Conservation (phyloP, 306 rosid genomes). For the Pyrus betulifolia region DNA sequence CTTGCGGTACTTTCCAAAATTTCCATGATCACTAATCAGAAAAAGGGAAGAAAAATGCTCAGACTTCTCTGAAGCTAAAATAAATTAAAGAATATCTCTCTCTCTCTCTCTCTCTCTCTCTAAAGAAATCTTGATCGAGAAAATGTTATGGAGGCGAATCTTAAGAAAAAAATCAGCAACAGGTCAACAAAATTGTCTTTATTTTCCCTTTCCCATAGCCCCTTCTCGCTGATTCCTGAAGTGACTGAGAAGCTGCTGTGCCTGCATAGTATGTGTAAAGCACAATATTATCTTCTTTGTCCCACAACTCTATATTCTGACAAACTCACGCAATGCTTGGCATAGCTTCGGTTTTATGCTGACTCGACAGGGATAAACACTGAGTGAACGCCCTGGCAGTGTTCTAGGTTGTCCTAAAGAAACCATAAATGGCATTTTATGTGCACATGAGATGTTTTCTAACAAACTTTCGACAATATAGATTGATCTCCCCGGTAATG, state of each 20-base stretch:
- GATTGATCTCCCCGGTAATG: not conserved
- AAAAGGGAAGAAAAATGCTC: not conserved
- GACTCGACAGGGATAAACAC: not conserved
- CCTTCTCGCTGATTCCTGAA: conserved; percentile 77
- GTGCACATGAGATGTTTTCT: not conserved
- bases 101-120: too few relatives aligned
- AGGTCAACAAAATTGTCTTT: conserved; percentile 20
- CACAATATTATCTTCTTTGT: not conserved
- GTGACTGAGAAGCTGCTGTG: conserved; percentile 88
- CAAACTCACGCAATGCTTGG: not conserved
- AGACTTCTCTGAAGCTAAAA: conserved; percentile 13
- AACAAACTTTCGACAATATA: not conserved
- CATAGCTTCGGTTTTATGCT: not conserved
- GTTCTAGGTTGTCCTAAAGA: not conserved
- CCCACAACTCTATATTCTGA: not conserved
- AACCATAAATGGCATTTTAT: not conserved
- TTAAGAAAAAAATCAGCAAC: conserved; percentile 10
- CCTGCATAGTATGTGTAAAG: conserved; percentile 40
- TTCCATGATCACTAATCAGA: conserved; percentile 9
- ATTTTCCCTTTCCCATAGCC: conserved; percentile 53
- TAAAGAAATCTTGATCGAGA: conserved; percentile 3
- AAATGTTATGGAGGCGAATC: not conserved
- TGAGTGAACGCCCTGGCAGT: not conserved
- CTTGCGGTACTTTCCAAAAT: not conserved
- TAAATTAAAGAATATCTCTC: conserved; percentile 48